phyloP scores from a whole-genome alignment of 2,329 filamentous ascomycete genomes.

The Trichocomaceae sp. region DNA sequence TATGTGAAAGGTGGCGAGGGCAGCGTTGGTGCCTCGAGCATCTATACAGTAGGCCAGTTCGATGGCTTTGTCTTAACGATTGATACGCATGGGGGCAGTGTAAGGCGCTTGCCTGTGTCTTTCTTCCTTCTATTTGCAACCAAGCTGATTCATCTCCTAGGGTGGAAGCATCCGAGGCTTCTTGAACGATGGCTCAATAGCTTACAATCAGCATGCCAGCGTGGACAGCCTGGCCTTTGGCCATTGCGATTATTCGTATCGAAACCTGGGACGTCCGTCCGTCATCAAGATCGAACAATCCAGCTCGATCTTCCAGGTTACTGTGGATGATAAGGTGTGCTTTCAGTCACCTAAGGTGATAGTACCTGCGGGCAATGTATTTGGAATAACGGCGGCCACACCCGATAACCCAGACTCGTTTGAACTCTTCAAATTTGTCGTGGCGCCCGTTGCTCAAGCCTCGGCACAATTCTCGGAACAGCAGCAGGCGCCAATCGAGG shows the following conservation, averaged over 20 bases:
- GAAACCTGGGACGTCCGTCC: slow-evolving; percentile 81
- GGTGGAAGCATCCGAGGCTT: slow-evolving; percentile 84
- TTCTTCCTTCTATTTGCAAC: not conserved
- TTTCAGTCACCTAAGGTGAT: slow-evolving; percentile 73
- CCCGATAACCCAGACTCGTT: slow-evolving; percentile 92
- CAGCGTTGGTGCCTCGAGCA: slow-evolving; percentile 62
- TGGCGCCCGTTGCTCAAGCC: slow-evolving; percentile 35
- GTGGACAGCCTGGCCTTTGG: slow-evolving; percentile 87
- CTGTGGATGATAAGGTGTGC: slow-evolving; percentile 71
- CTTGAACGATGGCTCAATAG: slow-evolving; percentile 79
- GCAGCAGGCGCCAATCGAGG: slow-evolving; percentile 23
- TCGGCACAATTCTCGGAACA: slow-evolving; percentile 28
- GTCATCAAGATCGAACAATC: slow-evolving; percentile 69
- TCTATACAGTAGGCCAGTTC: slow-evolving; percentile 78
- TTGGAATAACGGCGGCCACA: slow-evolving; percentile 81
- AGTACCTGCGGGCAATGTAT: slow-evolving; percentile 72
- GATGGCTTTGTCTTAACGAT: slow-evolving; percentile 85
- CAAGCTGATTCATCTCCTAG: slow-evolving; percentile 22
- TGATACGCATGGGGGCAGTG: slow-evolving; percentile 70
- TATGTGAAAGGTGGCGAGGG: slow-evolving; percentile 64
- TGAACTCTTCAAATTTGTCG: slow-evolving; percentile 80
- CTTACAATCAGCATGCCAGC: slow-evolving; percentile 68
- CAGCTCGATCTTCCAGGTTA: slow-evolving; percentile 62
- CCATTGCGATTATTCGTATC: slow-evolving; percentile 83
- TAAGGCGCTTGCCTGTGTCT: slow-evolving; percentile 23